A percentile compares a stretch with the other conserved stretches of the same genome.
phyloP scores from a whole-genome alignment of 768 basidiomycete species.

The Termitomyces sp. region DNA sequence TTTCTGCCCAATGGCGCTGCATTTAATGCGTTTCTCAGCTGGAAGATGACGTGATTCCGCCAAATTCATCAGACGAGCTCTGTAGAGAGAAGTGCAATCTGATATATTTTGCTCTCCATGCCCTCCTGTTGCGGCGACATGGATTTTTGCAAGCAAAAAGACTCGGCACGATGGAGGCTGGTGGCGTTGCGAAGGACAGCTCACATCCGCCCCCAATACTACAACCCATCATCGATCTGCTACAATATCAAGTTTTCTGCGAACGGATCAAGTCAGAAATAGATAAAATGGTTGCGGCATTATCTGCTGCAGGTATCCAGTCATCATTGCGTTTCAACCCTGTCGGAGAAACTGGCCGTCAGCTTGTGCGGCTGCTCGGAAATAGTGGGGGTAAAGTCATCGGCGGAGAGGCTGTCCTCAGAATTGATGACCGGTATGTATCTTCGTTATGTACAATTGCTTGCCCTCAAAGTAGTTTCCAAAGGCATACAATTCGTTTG shows the following conservation, averaged over 20 bases:
- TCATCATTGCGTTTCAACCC: conserved; percentile 56
- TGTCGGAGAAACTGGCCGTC: conserved; percentile 64
- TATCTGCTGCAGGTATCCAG: conserved; percentile 52
- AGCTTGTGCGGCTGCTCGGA: conserved; percentile 49
- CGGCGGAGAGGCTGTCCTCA: conserved; percentile 70
- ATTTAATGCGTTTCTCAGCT: no score
- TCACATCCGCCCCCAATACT: conserved; percentile 47
- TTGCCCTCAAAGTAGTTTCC: neutral
- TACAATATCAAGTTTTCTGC: conserved; percentile 80
- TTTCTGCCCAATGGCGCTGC: no score
- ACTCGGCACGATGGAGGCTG: conserved; percentile 26
- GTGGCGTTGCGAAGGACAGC: conserved; percentile 16
- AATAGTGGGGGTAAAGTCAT: conserved; percentile 39
- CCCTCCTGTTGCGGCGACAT: conserved; percentile 64
- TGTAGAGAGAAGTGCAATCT: conserved; percentile 53
- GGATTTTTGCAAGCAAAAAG: conserved; percentile 39
- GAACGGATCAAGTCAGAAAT: conserved; percentile 58
- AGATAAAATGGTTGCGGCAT: conserved; percentile 41
- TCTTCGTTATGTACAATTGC: neutral
- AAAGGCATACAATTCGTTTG: conserved; percentile 70
- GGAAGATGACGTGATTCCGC: conserved; percentile 22
- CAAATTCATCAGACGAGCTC: conserved; percentile 14
- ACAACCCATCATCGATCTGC: conserved; percentile 71
- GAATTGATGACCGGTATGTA: conserved; percentile 65
- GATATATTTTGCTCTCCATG: conserved; percentile 60